These are phyloP conservation scores for Erodium texanum DNA, from an alignment of 441 rosid species.

Conservation along the genomic window DNA sequence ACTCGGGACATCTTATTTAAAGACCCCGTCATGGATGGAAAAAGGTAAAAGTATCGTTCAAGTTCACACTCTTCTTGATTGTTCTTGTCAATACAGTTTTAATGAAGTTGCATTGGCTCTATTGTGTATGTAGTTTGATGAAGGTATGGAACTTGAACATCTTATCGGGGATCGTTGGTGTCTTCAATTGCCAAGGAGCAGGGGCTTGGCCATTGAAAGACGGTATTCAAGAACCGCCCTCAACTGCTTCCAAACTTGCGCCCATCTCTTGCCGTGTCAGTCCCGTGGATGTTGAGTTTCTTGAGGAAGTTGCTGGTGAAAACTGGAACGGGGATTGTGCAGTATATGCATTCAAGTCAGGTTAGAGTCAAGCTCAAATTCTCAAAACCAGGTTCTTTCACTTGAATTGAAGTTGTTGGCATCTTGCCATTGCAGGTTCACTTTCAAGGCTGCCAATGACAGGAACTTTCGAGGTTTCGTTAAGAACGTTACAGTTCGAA, in stretches of 20 bases:
- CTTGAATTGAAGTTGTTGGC: no score
- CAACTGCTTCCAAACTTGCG: background rate
- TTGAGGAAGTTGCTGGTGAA: background rate
- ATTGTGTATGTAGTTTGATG: constrained; percentile 37
- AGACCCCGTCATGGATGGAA: constrained; percentile 50
- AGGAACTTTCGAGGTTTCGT: background rate
- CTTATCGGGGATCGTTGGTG: constrained; percentile 43
- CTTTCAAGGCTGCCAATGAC: background rate
- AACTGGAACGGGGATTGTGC: background rate
- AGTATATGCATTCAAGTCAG: background rate
- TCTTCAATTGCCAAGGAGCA: constrained; percentile 63
- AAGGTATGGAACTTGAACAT: constrained; percentile 71
- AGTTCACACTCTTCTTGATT: background rate
- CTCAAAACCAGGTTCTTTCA: no score
- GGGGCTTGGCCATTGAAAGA: constrained; percentile 17
- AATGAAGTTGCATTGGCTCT: background rate
- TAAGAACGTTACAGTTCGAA: background rate
- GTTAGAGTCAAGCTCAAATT: background rate
- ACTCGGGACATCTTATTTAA: constrained; percentile 51
- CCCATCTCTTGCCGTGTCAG: background rate
- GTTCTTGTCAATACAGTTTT: background rate
- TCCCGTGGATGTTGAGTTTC: background rate
- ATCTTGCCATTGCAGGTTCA: background rate
- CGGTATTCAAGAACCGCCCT: background rate
- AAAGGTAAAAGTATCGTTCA: constrained; percentile 27